Evolutionary conservation across 768 basidiomycete species (phyloP), one percentile per base, ranked within the genome.

Genomic region (Strobilomyces dryophilus): DNA sequence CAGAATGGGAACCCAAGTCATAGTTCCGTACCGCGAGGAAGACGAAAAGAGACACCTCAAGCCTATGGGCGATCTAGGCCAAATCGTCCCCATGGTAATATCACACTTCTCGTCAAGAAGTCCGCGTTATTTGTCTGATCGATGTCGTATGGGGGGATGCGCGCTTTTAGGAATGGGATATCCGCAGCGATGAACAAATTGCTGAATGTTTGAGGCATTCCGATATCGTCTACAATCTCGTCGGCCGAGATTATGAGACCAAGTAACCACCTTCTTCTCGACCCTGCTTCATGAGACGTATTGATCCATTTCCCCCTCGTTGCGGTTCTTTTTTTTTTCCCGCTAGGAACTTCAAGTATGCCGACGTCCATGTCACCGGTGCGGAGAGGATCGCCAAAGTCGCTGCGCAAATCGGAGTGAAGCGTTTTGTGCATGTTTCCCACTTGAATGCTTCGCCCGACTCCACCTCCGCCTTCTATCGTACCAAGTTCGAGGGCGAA

Each of bases 21-120:
- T 98, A 66, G 79, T 97, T 46, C 95, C 95, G 8, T 98, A 95
- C 75, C 83, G 97, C 41, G 93, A 98, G 59, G 90, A 92, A 66
- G 93, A 98, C 66, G 89, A 93, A 66, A 92, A 87, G 62, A 79
- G 95, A 54, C 82, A 89, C 64, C 75, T 99, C 65, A 88, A 87
- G 72, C 89, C 89, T 12, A 95, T 89, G 85, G 97, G 95, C 40
- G 97, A 99, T 75, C 77, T 98, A 50, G 97, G 97, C 8, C 94
- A 95, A 75, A 88, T 99, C 58, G 89, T 98, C 52, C 84, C 90
- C 62, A 83, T 98, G 88, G 95, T 95, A 65, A 60, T 65, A 75
- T 68, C 47, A 27, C 31, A 24, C 20, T 45, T n/a, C 49, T 42
- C 41, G 37, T 46, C 14, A 6, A 45, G 41, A 55, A 52, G 52